Evolutionary conservation across 1,139 yeast species (phyloP), one percentile per base, ranked within the genome.

Genomic region (Zygotorulaspora mrakii): DNA sequence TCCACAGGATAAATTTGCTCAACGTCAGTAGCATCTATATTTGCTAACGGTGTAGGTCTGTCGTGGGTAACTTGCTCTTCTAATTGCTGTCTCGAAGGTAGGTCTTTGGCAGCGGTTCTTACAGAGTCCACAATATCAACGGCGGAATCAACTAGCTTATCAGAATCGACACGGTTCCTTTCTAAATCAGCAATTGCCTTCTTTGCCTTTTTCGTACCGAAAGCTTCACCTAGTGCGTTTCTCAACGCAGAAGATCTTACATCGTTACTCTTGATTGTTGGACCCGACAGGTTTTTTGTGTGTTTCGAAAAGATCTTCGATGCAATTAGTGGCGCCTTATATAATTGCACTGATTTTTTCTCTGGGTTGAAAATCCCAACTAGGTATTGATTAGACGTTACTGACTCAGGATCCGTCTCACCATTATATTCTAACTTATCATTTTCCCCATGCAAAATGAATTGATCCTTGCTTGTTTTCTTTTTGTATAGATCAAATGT

Each of bases 141-240:
- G 59, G 89, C 91, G 39, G 81, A 70, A 50, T 76, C 84, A 43
- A 76, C 82, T 50, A 89, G 72, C 63, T 79, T 78, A 36, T 78
- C 94, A 2, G 95, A 75, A 61, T 91, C 96, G 59, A 91, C 81
- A 58, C 83, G 75, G 66, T 91, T 91, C 64, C 83, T 77, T 59
- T 82, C 94, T 57, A 79, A 65, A 61, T 82, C 89, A 37, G 77
- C 70, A 59, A 94, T 85, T 26, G 95, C 95, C 57, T 86, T 83
- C 68, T 87, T 89, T 46, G 97, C 96, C 67, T 82, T 89, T 67
- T 86, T 87, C 46, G 98, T 89, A 74, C 99, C 99, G 54, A 91
- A 91, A 2, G 94, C 94, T 65, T 87, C 91, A 59, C 98, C 98
- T 56, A 91, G 73, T 2, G 86, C 85, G 48, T 76, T 84, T 61